Percentiles rank a stretch among this genome's conserved stretches.
These are phyloP conservation scores for Paramecium caudatum DNA, from an alignment of 73 alveolate species.

Conservation along the genomic window DNA sequence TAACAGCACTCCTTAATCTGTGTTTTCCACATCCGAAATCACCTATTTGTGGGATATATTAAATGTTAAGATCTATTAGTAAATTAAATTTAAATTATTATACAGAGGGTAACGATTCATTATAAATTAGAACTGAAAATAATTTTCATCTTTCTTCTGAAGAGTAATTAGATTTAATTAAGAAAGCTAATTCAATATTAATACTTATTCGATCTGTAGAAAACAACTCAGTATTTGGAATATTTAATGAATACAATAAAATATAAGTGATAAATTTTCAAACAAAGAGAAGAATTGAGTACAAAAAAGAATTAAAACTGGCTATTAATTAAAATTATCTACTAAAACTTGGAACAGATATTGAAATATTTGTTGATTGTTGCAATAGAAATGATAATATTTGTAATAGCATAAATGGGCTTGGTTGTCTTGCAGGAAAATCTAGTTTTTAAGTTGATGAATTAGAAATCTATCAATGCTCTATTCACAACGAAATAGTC, in stretches of 20 bases:
- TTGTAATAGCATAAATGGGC: constrained; percentile 8
- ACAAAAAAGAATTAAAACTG: constrained; percentile 20
- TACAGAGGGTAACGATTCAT: constrained; percentile 2
- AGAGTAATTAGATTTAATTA: background rate
- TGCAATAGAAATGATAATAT: constrained; percentile 15
- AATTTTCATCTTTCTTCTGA: constrained; percentile 12
- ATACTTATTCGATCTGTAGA: constrained; percentile 26
- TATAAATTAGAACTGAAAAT: constrained; percentile 4
- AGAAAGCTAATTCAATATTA: background rate
- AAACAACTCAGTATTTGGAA: constrained; percentile 31
- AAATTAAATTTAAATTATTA: constrained; percentile 27
- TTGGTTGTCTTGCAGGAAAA: constrained; percentile 20
- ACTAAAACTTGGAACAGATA: constrained; percentile 5
- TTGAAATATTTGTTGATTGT: constrained; percentile 40
- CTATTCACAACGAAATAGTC: constrained; percentile 35
- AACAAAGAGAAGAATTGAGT: background rate
- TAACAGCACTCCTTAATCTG: constrained; percentile 27
- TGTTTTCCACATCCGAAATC: background rate
- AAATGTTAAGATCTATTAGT: constrained; percentile 7
- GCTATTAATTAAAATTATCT: constrained; percentile 1
- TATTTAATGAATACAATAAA: constrained; percentile 10
- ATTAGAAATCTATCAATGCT: constrained; percentile 7
- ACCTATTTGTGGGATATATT: background rate
- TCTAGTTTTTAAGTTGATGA: constrained; percentile 27
- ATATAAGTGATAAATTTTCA: constrained; percentile 8